phyloP scores from a whole-genome alignment of 805 yeast species.

The Spathaspora arborariae region DNA sequence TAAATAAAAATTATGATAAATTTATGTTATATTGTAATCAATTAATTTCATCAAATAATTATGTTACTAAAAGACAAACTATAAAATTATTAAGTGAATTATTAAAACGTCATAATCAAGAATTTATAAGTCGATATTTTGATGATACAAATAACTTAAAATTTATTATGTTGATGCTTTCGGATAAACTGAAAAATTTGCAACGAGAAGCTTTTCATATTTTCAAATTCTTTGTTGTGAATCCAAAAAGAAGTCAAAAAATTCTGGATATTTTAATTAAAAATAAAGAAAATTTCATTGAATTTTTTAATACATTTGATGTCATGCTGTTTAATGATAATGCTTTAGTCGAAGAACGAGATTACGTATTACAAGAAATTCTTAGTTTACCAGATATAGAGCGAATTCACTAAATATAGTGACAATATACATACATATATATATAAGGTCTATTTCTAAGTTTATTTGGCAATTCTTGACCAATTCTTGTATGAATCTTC shows the following conservation, averaged over 20 bases:
- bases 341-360: conserved; percentile 71
- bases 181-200: conserved; percentile 85
- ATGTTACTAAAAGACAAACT: conserved; percentile 90
- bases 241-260: conserved; percentile 82
- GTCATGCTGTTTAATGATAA: conserved; percentile 61
- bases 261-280: conserved; percentile 78
- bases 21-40: conserved; percentile 65
- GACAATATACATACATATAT: not conserved
- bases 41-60: conserved; percentile 71
- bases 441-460: not conserved
- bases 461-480: conserved; percentile 36
- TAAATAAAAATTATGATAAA: conserved; percentile 49
- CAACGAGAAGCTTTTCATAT: conserved; percentile 90
- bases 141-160: conserved; percentile 80
- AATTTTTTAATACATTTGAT: conserved; percentile 64
- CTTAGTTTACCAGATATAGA: conserved; percentile 63
- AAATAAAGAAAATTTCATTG: conserved; percentile 72
- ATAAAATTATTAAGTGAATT: conserved; percentile 71
- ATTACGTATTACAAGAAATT: conserved; percentile 73
- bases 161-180: conserved; percentile 76
- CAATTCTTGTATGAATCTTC: conserved; percentile 59
- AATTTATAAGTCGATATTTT: conserved; percentile 71
- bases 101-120: conserved; percentile 67
- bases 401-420: conserved; percentile 13
- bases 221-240: conserved; percentile 93